Evolutionary conservation across 768 basidiomycete genomes (phyloP).

Genomic region (Psilocybe azurescens): DNA sequence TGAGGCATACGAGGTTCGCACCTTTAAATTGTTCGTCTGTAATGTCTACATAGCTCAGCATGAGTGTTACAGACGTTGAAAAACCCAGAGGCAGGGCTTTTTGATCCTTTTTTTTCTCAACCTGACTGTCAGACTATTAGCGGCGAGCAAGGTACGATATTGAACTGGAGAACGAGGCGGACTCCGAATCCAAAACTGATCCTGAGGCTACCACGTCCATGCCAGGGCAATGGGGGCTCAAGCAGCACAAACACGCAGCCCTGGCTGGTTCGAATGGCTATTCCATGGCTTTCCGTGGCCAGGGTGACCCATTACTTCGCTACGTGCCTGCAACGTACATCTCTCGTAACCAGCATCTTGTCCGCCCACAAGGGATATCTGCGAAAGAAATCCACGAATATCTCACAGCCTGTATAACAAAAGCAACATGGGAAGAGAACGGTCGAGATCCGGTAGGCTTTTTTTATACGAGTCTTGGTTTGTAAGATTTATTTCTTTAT

Average conservation of each 20-base stretch:
- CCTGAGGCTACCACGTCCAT: background rate
- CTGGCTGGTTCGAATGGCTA: background rate
- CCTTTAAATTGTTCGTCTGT: background rate
- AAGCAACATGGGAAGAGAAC: background rate
- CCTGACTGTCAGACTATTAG: background rate
- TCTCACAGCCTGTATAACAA: background rate
- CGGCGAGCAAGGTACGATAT: background rate
- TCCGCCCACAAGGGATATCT: background rate
- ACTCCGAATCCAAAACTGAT: background rate
- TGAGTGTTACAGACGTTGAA: background rate
- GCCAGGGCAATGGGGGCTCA: background rate
- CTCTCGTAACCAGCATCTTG: background rate
- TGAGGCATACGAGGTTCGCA: constrained; percentile 74
- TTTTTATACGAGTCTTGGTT: background rate
- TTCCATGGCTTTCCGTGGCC: background rate
- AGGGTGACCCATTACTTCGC: background rate
- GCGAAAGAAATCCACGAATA: background rate
- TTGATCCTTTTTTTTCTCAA: background rate
- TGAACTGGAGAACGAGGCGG: background rate
- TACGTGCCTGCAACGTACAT: background rate
- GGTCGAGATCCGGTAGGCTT: background rate
- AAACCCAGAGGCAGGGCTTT: background rate
- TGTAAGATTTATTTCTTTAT: background rate
- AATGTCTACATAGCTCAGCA: background rate
- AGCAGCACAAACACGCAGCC: background rate